Conservation (phyloP, 495 filamentous ascomycete species). For the Lasiosphaeria miniovina region DNA sequence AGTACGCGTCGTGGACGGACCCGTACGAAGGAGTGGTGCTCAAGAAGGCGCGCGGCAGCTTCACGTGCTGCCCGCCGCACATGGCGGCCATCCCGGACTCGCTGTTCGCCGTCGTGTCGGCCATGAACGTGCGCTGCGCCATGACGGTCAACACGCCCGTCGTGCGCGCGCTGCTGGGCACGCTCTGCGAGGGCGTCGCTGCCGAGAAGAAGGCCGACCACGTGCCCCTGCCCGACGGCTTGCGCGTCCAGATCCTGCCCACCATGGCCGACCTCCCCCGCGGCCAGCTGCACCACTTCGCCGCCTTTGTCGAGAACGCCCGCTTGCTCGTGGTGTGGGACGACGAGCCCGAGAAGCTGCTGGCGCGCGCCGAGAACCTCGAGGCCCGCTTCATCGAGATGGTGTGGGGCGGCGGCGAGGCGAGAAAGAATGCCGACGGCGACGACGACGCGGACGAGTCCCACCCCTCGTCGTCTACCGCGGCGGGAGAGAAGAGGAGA, state of each 20-base stretch:
- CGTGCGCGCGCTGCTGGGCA: constrained; percentile 25
- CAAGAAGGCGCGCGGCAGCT: constrained; percentile 53
- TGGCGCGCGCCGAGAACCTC: constrained; percentile 47
- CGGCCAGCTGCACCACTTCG: constrained; percentile 64
- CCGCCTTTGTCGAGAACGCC: constrained; percentile 61
- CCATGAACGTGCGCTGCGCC: constrained; percentile 53
- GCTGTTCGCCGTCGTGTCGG: constrained; percentile 48
- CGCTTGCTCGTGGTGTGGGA: constrained; percentile 64
- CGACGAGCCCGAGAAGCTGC: constrained; percentile 55
- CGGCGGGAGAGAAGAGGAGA: constrained; percentile 29
- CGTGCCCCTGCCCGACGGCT: constrained; percentile 54
- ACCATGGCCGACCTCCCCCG: constrained; percentile 51
- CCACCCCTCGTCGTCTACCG: too few relatives aligned
- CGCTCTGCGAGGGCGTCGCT: neutral
- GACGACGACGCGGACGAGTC: neutral
- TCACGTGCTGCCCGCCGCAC: constrained; percentile 54
- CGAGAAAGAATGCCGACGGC: constrained; percentile 41
- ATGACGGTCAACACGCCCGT: constrained; percentile 34
- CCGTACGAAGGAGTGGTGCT: constrained; percentile 60
- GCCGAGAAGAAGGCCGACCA: constrained; percentile 38
- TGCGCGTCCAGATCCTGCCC: constrained; percentile 58
- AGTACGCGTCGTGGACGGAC: constrained; percentile 52
- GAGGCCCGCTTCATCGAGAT: constrained; percentile 53
- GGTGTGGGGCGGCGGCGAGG: constrained; percentile 48
- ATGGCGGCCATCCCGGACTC: constrained; percentile 46